Base-by-base conservation (phyloP, 257 asterid genomes). In the Verbena officinalis region DNA sequence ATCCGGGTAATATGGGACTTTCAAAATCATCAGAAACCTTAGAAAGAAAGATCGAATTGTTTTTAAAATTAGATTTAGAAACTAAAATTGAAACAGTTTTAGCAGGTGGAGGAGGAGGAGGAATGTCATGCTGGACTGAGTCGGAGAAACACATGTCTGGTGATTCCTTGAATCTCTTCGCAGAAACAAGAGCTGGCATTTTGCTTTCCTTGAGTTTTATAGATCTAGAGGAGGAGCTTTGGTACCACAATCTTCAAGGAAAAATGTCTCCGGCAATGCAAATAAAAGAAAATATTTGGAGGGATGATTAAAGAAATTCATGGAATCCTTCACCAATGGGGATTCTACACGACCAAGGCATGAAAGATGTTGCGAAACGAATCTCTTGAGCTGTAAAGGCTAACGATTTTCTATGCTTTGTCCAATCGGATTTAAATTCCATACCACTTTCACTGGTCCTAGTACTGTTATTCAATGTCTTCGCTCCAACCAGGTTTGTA, bases 341-440 rank as follows among this genome's bases (percentile, higher is more conserved):
- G 48, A 86, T 81, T 75, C 80, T 86, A 83, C 83, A 81, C 66
- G 89, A 83, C 95, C 95, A 83, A 65, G 88, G 87, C 83, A 87
- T 78, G 68, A 83, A 80, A 45, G 88, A 78, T 54, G 84, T 79
- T 20, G 80, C 71, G 17, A 81, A 83, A 59, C 67, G 80, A 52
- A 81, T 79, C 17, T 66, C 74, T 80, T 80, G 83, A 62, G 84
- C 80, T 30, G 81, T 68, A 69, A 78, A 80, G 74, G 82, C 77
- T 52, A 74, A 81, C 9, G 78, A 74, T 58, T 64, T 75, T 48
- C 84, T 74, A 70, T 81, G 82, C 59, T 73, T 80, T 42, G 67
- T 71, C 87, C 83, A 81, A 67, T 78, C 65, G 21, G 82, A 84
- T 72, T 79, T 82, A 68, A 78, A 73, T 75, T 83, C 95, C 97